These are phyloP conservation scores for Candida xyloterini DNA, from an alignment of 805 yeast species.

Conservation along the genomic window DNA sequence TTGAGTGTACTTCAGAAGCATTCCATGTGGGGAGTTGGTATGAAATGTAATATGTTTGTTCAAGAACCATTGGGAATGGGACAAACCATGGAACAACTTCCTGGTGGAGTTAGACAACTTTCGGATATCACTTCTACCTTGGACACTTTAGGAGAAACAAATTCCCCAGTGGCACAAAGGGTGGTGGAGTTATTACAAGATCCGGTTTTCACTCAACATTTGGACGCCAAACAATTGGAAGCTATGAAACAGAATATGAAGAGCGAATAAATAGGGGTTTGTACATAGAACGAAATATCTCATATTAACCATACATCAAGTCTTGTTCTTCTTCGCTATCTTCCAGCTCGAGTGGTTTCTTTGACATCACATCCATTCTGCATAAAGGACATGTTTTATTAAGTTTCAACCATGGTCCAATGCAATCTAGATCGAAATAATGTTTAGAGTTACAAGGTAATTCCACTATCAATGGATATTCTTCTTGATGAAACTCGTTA, in stretches of 20 bases:
- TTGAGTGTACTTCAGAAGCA: slow-evolving; percentile 75
- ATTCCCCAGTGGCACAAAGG: slow-evolving; percentile 53
- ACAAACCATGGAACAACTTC: slow-evolving; percentile 37
- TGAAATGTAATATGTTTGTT: slow-evolving; percentile 66
- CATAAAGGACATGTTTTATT: slow-evolving; percentile 85
- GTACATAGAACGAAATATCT: slow-evolving; percentile 4
- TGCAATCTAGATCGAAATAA: slow-evolving; percentile 83
- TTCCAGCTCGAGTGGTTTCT: slow-evolving; percentile 34
- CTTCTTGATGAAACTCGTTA: slow-evolving; percentile 63
- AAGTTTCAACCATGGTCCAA: slow-evolving; percentile 81
- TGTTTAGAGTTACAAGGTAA: slow-evolving; percentile 69
- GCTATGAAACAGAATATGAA: slow-evolving; percentile 16
- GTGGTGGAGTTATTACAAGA: slow-evolving; percentile 70
- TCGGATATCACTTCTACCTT: slow-evolving; percentile 25
- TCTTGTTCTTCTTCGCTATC: slow-evolving; percentile 61
- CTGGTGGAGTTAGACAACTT: slow-evolving; percentile 19
- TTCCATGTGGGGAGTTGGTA: slow-evolving; percentile 77
- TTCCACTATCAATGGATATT: slow-evolving; percentile 74
- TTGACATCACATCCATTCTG: slow-evolving; percentile 61
- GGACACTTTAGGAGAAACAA: slow-evolving; percentile 22
- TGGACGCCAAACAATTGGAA: slow-evolving; percentile 29
- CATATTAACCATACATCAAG: slow-evolving; percentile 67
- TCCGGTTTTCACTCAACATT: slow-evolving; percentile 62
- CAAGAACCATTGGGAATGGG: slow-evolving; percentile 47
- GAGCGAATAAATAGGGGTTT: slow-evolving; percentile 1